These are phyloP conservation scores for Fusarium sp. DNA, from an alignment of 2,329 filamentous ascomycete species.

Conservation along the genomic window DNA sequence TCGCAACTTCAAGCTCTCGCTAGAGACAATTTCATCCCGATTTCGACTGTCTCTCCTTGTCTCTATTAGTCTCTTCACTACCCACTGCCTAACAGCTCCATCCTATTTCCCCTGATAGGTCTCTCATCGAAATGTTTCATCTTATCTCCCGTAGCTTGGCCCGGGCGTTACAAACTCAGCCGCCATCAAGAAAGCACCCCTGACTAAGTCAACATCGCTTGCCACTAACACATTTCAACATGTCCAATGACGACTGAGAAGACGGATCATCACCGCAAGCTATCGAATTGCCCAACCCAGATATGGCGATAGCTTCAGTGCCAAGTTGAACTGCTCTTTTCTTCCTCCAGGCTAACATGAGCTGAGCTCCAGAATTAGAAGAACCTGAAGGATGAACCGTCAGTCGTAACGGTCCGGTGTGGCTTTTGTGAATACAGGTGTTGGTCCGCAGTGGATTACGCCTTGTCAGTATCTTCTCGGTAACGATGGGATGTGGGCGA, in stretches of 20 bases:
- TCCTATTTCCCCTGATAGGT: not conserved
- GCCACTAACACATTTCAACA: slow-evolving; percentile 4
- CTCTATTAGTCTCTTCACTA: not conserved
- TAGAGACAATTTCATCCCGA: not conserved
- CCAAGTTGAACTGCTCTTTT: not conserved
- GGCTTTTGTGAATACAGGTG: not conserved
- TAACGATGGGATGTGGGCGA: slow-evolving; percentile 5
- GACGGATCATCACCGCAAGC: slow-evolving; percentile 17
- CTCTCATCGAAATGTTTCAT: slow-evolving; percentile 16
- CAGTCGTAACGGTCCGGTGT: slow-evolving; percentile 5
- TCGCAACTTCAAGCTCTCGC: not conserved
- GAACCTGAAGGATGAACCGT: not conserved
- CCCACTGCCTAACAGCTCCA: not conserved
- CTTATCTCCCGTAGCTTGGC: slow-evolving; percentile 16
- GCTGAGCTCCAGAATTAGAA: slow-evolving; percentile 19
- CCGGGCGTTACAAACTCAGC: slow-evolving; percentile 1
- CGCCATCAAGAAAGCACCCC: not conserved
- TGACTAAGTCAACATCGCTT: slow-evolving; percentile 4
- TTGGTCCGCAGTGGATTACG: not conserved
- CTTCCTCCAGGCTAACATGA: slow-evolving; percentile 8
- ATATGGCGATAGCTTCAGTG: slow-evolving; percentile 31
- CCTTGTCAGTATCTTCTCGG: slow-evolving; percentile 5
- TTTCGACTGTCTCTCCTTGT: not conserved
- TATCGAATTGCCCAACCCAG: slow-evolving; percentile 34
- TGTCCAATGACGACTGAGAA: not conserved